A percentile compares a stretch with the other conserved stretches of the same genome.
Conservation (phyloP, 768 basidiomycete species). For the Hericium erinaceus region DNA sequence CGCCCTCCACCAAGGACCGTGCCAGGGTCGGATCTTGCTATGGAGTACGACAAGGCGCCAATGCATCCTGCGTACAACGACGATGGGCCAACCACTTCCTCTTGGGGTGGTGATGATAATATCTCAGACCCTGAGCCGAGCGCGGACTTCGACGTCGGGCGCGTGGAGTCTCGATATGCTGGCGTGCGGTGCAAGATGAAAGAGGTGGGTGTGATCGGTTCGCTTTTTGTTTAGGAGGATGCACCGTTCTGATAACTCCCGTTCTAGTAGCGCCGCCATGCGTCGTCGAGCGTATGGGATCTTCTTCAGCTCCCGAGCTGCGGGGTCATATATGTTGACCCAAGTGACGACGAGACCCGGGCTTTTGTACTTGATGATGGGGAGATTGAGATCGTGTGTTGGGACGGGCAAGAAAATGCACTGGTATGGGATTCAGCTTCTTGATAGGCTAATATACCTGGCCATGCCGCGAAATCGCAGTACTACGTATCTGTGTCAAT, state of each 20-base stretch:
- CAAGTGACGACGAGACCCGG: constrained; percentile 12
- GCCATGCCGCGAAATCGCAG: no score
- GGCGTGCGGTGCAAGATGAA: not conserved
- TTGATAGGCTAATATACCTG: no score
- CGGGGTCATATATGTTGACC: not conserved
- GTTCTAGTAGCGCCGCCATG: not conserved
- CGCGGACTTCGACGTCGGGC: not conserved
- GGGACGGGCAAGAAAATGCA: no score
- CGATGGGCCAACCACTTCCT: not conserved
- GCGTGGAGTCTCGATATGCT: not conserved
- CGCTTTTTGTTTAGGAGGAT: not conserved
- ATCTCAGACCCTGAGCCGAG: not conserved
- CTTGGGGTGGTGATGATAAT: not conserved
- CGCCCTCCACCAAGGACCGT: not conserved
- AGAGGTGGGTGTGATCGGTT: not conserved
- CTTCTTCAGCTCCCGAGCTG: not conserved
- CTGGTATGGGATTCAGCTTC: no score
- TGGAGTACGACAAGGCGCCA: not conserved
- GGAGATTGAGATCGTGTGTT: no score
- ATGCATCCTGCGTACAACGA: no score
- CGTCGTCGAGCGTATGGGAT: not conserved
- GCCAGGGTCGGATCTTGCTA: not conserved
- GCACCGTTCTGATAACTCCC: constrained; percentile 25
- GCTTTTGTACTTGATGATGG: no score
- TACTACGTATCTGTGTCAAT: no score